Evolutionary conservation across 192 early-diverging fungal species (phyloP), one percentile per base, ranked within the genome.

Genomic region (Paraglomus occultum): DNA sequence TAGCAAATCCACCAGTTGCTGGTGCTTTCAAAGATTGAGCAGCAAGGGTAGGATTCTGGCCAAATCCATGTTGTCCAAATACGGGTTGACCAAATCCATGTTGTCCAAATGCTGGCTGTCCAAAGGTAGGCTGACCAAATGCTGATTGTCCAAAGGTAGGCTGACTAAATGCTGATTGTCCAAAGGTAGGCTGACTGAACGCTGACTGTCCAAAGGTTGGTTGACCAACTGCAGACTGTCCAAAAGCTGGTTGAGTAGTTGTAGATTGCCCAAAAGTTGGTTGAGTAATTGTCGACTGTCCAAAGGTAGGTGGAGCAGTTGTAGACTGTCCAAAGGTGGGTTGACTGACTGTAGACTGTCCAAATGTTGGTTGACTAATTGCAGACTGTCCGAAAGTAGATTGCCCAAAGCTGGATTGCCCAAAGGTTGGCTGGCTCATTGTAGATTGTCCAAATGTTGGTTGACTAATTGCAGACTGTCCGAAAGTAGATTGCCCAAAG

Each of bases 391-490:
- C 15, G 53, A 55, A 55, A 55, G 53, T 6, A 20, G 53, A 23
- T 17, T 55, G 53, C 23, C 53, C 53, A 55, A 55, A 55, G 8
- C 17, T 20, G 8, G 53, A 23, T 17, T 55, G 53, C 53, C 53
- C 53, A 20, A 57, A 57, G 9, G 54, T 22, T 2, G 54, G 54
- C 4, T 57, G 54, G 1, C 3, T 10, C 0, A 57, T 31, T 57
- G 18, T 31, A 57, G 54, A 2, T 3, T 51, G 50, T n/a, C 50
- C 50, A 51, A 51, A 51, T 1, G 17, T n/a, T 2, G 50, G 50
- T 20, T 57, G 54, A 11, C 3, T 31, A 17, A 20, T 20, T 11
- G 54, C 1, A n/a, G 50, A 2, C 38, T 57, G 54, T 57, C 20
- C 15, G 6, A 57, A 57, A 6, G 54, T 6, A 20, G 53, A 23